A percentile compares a stretch with the other conserved stretches of the same genome.
Conservation (phyloP, 2,329 filamentous ascomycete genomes). For the Blastomyces percursus region DNA sequence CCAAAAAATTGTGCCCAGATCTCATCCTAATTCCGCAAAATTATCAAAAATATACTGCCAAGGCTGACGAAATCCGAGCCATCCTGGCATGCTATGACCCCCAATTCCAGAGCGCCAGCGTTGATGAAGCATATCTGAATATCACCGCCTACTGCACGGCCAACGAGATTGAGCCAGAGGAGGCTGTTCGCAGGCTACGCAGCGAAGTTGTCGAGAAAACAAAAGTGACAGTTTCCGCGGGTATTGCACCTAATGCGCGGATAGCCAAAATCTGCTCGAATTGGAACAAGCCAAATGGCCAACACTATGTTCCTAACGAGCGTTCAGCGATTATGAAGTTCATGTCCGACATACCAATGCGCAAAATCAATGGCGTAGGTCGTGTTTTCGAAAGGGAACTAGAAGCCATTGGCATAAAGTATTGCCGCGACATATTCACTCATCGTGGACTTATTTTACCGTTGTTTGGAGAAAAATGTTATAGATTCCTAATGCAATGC, state of each 20-base stretch:
- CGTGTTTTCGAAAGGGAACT: slow-evolving; percentile 87
- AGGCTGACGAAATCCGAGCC: slow-evolving; percentile 75
- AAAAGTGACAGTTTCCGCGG: slow-evolving; percentile 81
- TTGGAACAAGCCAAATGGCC: slow-evolving; percentile 91
- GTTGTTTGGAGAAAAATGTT: slow-evolving; percentile 86
- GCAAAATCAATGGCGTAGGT: slow-evolving; percentile 93
- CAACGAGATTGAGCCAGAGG: slow-evolving; percentile 57
- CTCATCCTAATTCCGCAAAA: slow-evolving; percentile 74
- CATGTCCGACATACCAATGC: slow-evolving; percentile 69
- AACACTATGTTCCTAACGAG: slow-evolving; percentile 65
- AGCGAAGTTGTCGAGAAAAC: slow-evolving; percentile 63
- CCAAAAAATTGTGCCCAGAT: slow-evolving; percentile 82
- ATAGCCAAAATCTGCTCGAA: slow-evolving; percentile 94
- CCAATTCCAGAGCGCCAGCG: slow-evolving; percentile 82
- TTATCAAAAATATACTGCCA: slow-evolving; percentile 81
- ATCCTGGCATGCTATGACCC: slow-evolving; percentile 81
- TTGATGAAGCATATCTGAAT: slow-evolving; percentile 94
- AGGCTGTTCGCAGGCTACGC: slow-evolving; percentile 67
- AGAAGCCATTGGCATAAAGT: slow-evolving; percentile 74
- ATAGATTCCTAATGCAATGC: slow-evolving; percentile 71
- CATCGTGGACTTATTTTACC: slow-evolving; percentile 61
- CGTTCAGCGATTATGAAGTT: slow-evolving; percentile 68
- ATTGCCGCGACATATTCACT: slow-evolving; percentile 74
- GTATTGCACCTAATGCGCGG: slow-evolving; percentile 86
- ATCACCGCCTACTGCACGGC: slow-evolving; percentile 74